Evolutionary conservation across 805 yeast species (phyloP), one percentile per base, ranked within the genome.

Genomic region (Kodamaea neixiangensis): DNA sequence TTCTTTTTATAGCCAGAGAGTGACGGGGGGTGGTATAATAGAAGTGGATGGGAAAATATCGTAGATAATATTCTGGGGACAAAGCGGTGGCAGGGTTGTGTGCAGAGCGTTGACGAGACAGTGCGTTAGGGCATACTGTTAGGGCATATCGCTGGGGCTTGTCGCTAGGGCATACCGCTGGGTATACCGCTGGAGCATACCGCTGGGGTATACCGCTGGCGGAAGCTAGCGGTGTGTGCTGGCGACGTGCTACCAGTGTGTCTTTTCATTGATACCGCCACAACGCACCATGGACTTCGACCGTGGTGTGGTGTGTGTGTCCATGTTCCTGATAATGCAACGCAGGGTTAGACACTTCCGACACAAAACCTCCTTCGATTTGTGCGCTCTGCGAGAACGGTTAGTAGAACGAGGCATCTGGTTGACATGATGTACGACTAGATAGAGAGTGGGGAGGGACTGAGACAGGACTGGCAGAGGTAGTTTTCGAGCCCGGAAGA

Each of bases 21-120:
- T 34, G 38, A 34, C 38, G 38, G 38, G 31, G 31, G 31, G 31
- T 25, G 31, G 31, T 34, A 34, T 34, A 34, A 34, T 34, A 34
- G 38, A 34, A 34, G 38, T 34, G 38, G 19, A 15, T 34, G 38
- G 9, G 19, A 34, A 34, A 14, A 34, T 17, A 15, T 34, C 19
- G 7, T 2, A 3, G 13, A 34, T 34, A 15, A 34, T n/a, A 34
- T 25, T 25, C 31, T 25, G 31, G 31, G 31, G 31, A 25, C 31
- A 25, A 25, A 25, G 31, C 31, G 10, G n/a, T n/a, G 13, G 31
- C 11, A 9, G 31, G 31, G 31, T 25, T 9, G 31, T 25, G 31
- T 25, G 31, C 13, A 13, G 11, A 25, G 7, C 11, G 31, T 25
- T 25, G 31, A 25, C 31, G 31, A 25, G 31, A n/a, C n/a, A n/a